Evolutionary conservation across 1,284 basidiomycete species (phyloP).

Genomic region (Cryptococcus sp.): DNA sequence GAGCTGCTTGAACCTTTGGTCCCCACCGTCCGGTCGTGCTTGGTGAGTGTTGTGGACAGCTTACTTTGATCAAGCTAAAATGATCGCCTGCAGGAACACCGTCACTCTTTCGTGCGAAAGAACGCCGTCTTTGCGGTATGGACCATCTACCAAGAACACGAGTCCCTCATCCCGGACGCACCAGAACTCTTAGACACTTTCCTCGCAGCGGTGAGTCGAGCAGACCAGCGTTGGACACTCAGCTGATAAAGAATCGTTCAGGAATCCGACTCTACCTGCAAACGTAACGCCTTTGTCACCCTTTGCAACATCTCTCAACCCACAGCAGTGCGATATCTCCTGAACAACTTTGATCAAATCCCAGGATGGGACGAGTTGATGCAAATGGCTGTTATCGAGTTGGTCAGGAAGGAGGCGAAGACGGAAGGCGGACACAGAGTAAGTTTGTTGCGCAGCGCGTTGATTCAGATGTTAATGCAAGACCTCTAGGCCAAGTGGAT

Average conservation of each 20-base stretch:
- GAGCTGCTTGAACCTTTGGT: constrained; percentile 96
- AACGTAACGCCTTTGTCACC: constrained; percentile 95
- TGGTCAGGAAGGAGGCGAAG: constrained; percentile 89
- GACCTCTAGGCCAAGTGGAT: constrained; percentile 79
- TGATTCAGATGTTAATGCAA: neutral
- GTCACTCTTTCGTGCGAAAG: constrained; percentile 97
- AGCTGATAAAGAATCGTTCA: constrained; percentile 16
- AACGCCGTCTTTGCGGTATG: constrained; percentile 97
- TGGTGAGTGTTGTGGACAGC: constrained; percentile 54
- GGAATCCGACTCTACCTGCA: constrained; percentile 94
- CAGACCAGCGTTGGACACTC: neutral
- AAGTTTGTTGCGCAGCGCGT: constrained; percentile 39
- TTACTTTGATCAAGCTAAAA: neutral
- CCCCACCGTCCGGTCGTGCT: constrained; percentile 87
- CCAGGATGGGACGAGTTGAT: constrained; percentile 85
- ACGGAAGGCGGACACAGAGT: constrained; percentile 77
- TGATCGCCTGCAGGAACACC: constrained; percentile 67
- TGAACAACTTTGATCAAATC: constrained; percentile 82
- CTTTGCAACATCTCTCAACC: constrained; percentile 85
- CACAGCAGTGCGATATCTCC: constrained; percentile 88
- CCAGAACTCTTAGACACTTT: constrained; percentile 97
- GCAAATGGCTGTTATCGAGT: constrained; percentile 95
- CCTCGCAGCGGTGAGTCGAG: constrained; percentile 70
- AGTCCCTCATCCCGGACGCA: constrained; percentile 93
- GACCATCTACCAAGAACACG: constrained; percentile 91